A percentile compares a stretch with the other conserved stretches of the same genome.
Evolutionary conservation across 2,329 filamentous ascomycete species (phyloP).

Genomic region (Neoscytalidium dimidiatum): DNA sequence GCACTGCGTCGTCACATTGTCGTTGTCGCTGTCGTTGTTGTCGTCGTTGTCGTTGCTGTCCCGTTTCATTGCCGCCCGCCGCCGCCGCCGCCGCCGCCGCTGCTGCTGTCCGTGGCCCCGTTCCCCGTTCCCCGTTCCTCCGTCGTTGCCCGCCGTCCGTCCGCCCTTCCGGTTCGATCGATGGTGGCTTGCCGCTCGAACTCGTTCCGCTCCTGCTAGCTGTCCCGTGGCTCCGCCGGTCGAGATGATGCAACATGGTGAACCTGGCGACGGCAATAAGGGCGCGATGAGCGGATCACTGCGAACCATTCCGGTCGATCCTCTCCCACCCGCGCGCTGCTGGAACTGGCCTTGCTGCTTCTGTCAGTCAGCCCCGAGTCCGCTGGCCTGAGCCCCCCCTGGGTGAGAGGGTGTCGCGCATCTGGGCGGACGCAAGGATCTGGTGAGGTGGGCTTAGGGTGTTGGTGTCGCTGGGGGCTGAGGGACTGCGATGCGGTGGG

Average conservation of each 20-base stretch:
- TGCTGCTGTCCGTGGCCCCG: too few relatives aligned
- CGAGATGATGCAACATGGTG: conserved; percentile 1
- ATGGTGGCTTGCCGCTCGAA: background rate
- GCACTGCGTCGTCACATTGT: conserved; percentile 1
- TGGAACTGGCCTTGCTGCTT: background rate
- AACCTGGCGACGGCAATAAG: background rate
- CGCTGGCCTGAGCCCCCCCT: background rate
- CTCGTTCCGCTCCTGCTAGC: background rate
- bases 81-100: background rate
- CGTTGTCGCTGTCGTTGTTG: background rate
- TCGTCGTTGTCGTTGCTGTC: background rate
- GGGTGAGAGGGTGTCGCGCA: conserved; percentile 14
- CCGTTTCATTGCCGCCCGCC: too few relatives aligned
- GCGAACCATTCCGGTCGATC: conserved; percentile 16
- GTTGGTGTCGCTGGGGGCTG: background rate
- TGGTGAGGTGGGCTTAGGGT: conserved; percentile 10
- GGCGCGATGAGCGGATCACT: conserved; percentile 1
- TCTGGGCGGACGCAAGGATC: conserved; percentile 11
- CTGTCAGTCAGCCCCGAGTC: conserved; percentile 9
- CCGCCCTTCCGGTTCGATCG: background rate
- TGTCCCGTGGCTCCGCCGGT: background rate
- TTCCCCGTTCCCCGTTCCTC: too few relatives aligned
- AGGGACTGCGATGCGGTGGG: background rate
- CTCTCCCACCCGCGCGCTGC: background rate
- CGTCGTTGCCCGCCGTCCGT: background rate